These are phyloP conservation scores for Penicillium taxi DNA, from an alignment of 495 filamentous ascomycete genomes.

Conservation along the genomic window DNA sequence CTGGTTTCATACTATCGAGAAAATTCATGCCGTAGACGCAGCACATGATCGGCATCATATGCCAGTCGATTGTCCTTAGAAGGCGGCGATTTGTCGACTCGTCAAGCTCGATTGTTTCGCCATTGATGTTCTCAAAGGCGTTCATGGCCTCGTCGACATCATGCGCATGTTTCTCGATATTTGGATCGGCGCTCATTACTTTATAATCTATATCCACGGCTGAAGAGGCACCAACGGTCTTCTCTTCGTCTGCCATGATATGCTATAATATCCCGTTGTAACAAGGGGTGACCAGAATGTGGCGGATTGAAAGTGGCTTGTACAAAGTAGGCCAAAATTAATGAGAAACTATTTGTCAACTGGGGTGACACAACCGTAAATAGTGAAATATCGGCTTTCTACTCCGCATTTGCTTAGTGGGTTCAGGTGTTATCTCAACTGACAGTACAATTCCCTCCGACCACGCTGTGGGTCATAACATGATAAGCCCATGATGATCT, in stretches of 20 bases:
- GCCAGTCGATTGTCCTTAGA: constrained; percentile 50
- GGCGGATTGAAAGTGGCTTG: too few species aligned
- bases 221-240: constrained; percentile 11
- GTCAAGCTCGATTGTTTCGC: constrained; percentile 44
- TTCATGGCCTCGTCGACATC: constrained; percentile 57
- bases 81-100: constrained; percentile 49
- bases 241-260: constrained; percentile 19
- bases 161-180: constrained; percentile 44
- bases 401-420: too few species aligned
- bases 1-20: constrained; percentile 43
- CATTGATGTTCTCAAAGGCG: constrained; percentile 41
- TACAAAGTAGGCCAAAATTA: too few species aligned
- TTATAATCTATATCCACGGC: constrained; percentile 24
- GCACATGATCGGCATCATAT: constrained; percentile 57
- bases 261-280: too few species aligned
- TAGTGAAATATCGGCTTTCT: too few species aligned
- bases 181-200: constrained; percentile 21
- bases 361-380: too few species aligned
- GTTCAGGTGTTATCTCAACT: too few species aligned
- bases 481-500: constrained; percentile 20
- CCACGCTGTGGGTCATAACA: constrained; percentile 15
- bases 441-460: constrained; percentile 14
- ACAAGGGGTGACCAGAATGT: too few species aligned
- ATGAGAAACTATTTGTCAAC: too few species aligned
- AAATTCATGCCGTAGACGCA: constrained; percentile 57